Evolutionary conservation across 2,329 filamentous ascomycete genomes (phyloP), one percentile per base, ranked within the genome.

Genomic region (Ambrosiella xylebori): DNA sequence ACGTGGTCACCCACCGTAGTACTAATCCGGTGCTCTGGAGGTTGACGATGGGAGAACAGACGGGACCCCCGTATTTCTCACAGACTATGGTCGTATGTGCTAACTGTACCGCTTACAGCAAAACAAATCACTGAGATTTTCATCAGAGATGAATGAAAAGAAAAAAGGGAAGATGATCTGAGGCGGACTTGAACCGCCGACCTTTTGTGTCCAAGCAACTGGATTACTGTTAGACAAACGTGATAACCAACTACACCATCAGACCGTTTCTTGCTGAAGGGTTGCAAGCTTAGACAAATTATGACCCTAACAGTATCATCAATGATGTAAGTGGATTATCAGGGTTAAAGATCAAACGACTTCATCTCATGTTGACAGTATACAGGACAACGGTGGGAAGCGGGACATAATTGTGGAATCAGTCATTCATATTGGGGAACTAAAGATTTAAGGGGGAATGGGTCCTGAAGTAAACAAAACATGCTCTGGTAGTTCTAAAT

Each of bases 181-280:
- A 51, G 49, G 49, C 49, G 17, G 49, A 51, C 49, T 51, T 51
- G 49, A 51, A 51, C 49, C 49, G 49, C 49, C 49, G 49, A 51
- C 49, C 49, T 51, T 51, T 51, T 51, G 49, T 51, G 49, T 51
- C 49, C 49, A 51, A 51, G 49, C 49, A 35, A 51, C 49, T 1
- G 49, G 19, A 12, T 51, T 51, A 36, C 49, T 51, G 49, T 51
- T 51, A 51, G 49, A 51, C 49, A 51, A 51, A 51, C 17, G 49
- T 51, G 49, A 51, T 51, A 51, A 51, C 49, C 49, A 51, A 51
- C 49, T 51, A 51, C 49, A 51, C 49, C 49, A 51, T 51, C 49
- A 51, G 49, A 51, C 49, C 49, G 13, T 8, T 41, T n/a, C 40
- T 37, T 51, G 49, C 13, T 51, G 8, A 7, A 27, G 5, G 7